Base-by-base conservation (phyloP, 805 yeast species). In the Metschnikowia continentalis region DNA sequence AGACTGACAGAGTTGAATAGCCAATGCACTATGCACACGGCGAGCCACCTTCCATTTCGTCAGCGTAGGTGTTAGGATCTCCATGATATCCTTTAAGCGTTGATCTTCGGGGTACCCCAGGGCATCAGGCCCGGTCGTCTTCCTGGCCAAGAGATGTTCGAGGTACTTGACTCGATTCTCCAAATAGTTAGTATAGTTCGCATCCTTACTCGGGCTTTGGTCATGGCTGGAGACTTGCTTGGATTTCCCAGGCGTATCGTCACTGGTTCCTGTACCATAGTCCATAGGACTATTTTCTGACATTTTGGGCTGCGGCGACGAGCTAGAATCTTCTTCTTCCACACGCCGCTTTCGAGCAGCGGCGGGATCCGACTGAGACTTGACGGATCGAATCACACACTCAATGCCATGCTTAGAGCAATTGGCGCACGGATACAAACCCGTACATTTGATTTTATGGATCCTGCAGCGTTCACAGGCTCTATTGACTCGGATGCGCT, bases 391-490 rank as follows among this genome's bases (percentile, higher is more conserved):
- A 46, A 50, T 72, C n/a, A 57, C 52, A 54, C 79, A 75, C n/a
- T 62, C 67, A 38, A 60, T 61, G 44, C 61, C 66, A 48, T 67
- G 72, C 57, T 69, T 67, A 6, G 61, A 51, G 61, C 86, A 82
- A 6, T 75, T 71, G 5, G 54, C 51, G 54, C 86, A 82, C 8
- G 86, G 86, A 40, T 55, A 56, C 14, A 70, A 67, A 5, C 84
- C 84, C 46, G 80, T 72, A 61, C 86, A 82, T 57, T 82, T 81
- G 51, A 79, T 78, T 62, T 82, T 81, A 53, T 78, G 81, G 35
- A 69, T 65, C 50, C 82, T 68, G 61, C 86, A 82, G 20, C 81
- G 67, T 48, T 76, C 79, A 55, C 86, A 82, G 1, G 86, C 86
- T 54, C 71, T 75, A 48, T 70, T 66, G 8, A 79, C 84, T 42